A percentile compares a stretch with the other conserved stretches of the same genome.
phyloP scores from a whole-genome alignment of 805 yeast genomes.

The Candida ascalaphidarum region DNA sequence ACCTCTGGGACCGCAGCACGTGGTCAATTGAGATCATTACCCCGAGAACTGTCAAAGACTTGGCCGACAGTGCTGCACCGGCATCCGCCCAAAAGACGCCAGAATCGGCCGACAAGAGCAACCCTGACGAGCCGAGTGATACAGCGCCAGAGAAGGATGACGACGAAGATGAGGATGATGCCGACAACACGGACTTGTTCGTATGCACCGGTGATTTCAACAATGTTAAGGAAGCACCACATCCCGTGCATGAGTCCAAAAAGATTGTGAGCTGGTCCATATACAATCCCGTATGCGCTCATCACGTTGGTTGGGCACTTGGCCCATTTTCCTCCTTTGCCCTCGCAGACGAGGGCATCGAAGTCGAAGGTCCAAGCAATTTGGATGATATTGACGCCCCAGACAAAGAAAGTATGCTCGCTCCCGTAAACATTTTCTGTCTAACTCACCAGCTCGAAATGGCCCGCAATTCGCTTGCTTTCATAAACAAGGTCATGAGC shows the following conservation, averaged over 20 bases:
- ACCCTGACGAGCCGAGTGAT: slow-evolving; percentile 4
- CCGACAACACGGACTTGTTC: slow-evolving; percentile 40
- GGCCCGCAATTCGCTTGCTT: slow-evolving; percentile 65
- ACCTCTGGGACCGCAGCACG: slow-evolving; percentile 76
- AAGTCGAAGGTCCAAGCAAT: slow-evolving; percentile 20
- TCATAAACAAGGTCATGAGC: slow-evolving; percentile 72
- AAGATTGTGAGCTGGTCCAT: slow-evolving; percentile 67
- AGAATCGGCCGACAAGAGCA: slow-evolving; percentile 5
- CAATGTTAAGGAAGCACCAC: slow-evolving; percentile 62
- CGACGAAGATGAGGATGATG: slow-evolving; percentile 37
- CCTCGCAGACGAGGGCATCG: slow-evolving; percentile 33
- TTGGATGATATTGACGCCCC: slow-evolving; percentile 20
- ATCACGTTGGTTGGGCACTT: slow-evolving; percentile 90
- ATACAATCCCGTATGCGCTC: slow-evolving; percentile 83
- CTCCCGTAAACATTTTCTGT: slow-evolving; percentile 49
- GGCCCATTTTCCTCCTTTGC: slow-evolving; percentile 75
- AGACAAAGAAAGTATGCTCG: slow-evolving; percentile 21
- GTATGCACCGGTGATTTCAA: slow-evolving; percentile 68
- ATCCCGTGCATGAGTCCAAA: slow-evolving; percentile 64
- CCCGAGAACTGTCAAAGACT: slow-evolving; percentile 71
- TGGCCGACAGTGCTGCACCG: slow-evolving; percentile 22
- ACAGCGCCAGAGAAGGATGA: slow-evolving; percentile 25
- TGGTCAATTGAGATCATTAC: slow-evolving; percentile 89
- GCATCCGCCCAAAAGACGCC: slow-evolving; percentile 3
- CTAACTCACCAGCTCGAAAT: slow-evolving; percentile 49